Evolutionary conservation across 495 filamentous ascomycete species (phyloP), one percentile per base, ranked within the genome.

Genomic region (Neurospora sp.): DNA sequence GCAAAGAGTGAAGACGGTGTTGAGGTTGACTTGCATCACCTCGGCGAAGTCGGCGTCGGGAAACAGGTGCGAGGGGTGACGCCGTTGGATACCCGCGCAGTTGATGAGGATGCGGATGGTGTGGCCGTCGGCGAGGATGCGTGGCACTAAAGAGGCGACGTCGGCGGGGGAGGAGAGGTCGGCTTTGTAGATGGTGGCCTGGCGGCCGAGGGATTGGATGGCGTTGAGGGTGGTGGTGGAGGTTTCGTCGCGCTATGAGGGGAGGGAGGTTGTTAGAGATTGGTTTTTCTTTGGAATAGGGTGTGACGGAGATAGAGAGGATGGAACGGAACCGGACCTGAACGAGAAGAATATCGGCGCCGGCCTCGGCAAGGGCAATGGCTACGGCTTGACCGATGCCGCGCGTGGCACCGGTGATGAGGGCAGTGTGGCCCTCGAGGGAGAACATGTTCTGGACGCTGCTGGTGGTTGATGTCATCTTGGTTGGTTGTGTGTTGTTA

Each of bases 311-410:
- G 42, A 1, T n/a, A 10, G 20, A 10, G 20, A 22, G 7, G 22
- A 22, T 70, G 40, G 10, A 39, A 41, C 69, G 38, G 12, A 4
- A 27, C 78, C 70, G 75, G 75, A 88, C 88, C 82, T 89, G 88
- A 27, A 96, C 84, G 41, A 97, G 84, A 42, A 97, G 82, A 72
- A 95, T 85, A 79, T 97, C 92, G 73, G 93, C 93, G 53, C 93
- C 93, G 70, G 91, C 92, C 82, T 96, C 92, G 41, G 94, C 93
- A 12, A 94, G 80, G 3, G 90, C 93, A 73, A 97, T 79, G 53
- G 92, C 92, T 83, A 96, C 94, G 12, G 92, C 87, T 79, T 92
- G 89, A 18, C 94, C 94, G 70, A 98, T 97, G 31, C 94, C 94
- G 70, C 94, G 85, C 18, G 93, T 96, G 70, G 93, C 93, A 38